These are phyloP conservation scores for bread wheat (Triticum aestivum) DNA, from an alignment of 176 grass and related monocot genomes.

Conservation along the genomic window DNA sequence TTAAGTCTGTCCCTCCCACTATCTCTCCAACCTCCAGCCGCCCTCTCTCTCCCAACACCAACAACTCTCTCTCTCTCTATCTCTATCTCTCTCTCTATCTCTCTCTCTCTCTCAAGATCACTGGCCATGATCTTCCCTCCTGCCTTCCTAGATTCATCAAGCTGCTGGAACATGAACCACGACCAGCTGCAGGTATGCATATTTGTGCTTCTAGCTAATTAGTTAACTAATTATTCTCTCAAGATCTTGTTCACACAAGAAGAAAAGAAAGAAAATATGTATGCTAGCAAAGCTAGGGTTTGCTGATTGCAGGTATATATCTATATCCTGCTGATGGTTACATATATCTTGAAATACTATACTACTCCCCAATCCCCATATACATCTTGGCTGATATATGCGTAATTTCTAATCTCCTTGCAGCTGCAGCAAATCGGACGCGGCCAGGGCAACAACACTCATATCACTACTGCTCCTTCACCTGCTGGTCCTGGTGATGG, in stretches of 20 bases:
- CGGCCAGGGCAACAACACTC: neutral
- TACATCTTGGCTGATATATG: neutral
- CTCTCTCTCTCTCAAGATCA: neutral
- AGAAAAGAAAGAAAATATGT: neutral
- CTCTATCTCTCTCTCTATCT: neutral
- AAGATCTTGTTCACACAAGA: neutral
- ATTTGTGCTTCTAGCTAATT: neutral
- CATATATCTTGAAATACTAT: no score
- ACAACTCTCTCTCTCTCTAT: neutral
- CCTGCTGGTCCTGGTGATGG: neutral
- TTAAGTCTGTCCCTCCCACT: slow-evolving; percentile 33
- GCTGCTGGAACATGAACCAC: slow-evolving; percentile 46
- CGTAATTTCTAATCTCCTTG: neutral
- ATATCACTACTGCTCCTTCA: neutral
- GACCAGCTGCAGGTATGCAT: slow-evolving; percentile 43
- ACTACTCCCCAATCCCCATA: no score
- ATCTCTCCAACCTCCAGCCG: slow-evolving; percentile 34
- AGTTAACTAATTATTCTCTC: neutral
- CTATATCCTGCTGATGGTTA: neutral
- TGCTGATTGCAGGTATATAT: neutral
- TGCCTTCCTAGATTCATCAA: slow-evolving; percentile 43
- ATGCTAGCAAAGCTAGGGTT: slow-evolving; percentile 7
- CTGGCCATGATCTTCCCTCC: slow-evolving; percentile 44
- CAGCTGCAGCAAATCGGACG: slow-evolving; percentile 8
- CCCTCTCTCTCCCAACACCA: neutral